These are phyloP conservation scores for Elsinoe australis DNA, from an alignment of 2,329 filamentous ascomycete genomes.

Conservation along the genomic window DNA sequence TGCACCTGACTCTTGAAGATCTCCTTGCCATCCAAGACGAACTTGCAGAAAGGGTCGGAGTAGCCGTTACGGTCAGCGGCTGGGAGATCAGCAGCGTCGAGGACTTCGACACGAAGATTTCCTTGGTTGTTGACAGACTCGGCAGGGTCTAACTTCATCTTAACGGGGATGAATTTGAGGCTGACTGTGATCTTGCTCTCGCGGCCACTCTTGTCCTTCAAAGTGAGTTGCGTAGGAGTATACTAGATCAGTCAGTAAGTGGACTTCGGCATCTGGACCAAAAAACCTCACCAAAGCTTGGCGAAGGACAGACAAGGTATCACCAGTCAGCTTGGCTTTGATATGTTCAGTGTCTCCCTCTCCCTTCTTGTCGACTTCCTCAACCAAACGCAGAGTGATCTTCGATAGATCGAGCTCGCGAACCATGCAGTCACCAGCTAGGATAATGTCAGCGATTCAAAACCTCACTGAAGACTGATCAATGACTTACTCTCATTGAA, in stretches of 20 bases:
- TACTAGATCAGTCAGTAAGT: no score
- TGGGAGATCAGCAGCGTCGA: constrained; percentile 81
- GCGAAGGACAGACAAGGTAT: constrained; percentile 79
- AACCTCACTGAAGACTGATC: no score
- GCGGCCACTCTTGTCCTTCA: constrained; percentile 70
- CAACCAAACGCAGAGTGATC: constrained; percentile 77
- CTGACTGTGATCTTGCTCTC: constrained; percentile 78
- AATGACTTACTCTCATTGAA: constrained; percentile 68
- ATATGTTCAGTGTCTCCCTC: constrained; percentile 63
- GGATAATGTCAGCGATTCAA: background rate
- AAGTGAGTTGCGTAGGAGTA: constrained; percentile 72
- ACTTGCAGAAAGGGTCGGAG: constrained; percentile 95
- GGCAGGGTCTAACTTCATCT: constrained; percentile 86
- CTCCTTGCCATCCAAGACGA: constrained; percentile 79
- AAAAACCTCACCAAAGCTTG: constrained; percentile 76
- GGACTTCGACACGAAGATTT: constrained; percentile 81
- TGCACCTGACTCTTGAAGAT: constrained; percentile 91
- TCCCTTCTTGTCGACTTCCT: constrained; percentile 66
- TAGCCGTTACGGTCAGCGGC: constrained; percentile 92
- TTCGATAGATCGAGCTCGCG: constrained; percentile 95
- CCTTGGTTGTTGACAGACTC: constrained; percentile 99
- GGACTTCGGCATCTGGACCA: no score
- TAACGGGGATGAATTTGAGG: constrained; percentile 87
- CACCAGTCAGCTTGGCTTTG: constrained; percentile 73
- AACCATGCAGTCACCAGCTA: constrained; percentile 84